A percentile compares a stretch with the other conserved stretches of the same genome.
phyloP scores from a whole-genome alignment of 352 stramenopile species.

The Phytopythium delawarense region DNA sequence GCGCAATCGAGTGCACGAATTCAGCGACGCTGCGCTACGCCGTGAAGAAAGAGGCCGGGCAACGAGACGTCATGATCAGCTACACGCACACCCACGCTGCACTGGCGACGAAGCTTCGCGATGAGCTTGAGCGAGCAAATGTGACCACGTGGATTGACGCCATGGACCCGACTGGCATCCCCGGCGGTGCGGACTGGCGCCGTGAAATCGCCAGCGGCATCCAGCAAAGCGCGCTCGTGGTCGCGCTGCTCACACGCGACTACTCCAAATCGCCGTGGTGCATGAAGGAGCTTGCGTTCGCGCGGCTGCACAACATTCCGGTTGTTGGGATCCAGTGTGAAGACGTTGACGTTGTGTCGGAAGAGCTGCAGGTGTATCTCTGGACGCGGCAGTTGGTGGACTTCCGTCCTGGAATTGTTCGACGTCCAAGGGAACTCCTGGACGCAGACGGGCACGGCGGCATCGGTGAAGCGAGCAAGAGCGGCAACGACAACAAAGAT shows the following conservation, averaged over 20 bases:
- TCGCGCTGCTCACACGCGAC: slow-evolving; percentile 70
- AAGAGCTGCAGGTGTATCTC: slow-evolving; percentile 84
- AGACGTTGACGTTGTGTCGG: slow-evolving; percentile 66
- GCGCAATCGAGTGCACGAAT: slow-evolving; percentile 66
- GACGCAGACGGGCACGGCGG: background rate
- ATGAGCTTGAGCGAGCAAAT: slow-evolving; percentile 60
- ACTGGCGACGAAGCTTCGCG: slow-evolving; percentile 61
- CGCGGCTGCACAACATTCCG: slow-evolving; percentile 79
- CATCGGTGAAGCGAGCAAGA: background rate
- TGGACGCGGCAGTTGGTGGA: slow-evolving; percentile 84
- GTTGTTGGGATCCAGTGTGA: slow-evolving; percentile 85
- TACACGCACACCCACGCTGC: slow-evolving; percentile 77
- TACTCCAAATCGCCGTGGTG: slow-evolving; percentile 80
- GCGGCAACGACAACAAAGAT: background rate
- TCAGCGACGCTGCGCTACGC: slow-evolving; percentile 71
- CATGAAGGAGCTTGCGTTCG: slow-evolving; percentile 86
- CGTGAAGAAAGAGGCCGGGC: slow-evolving; percentile 80
- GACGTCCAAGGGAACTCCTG: background rate
- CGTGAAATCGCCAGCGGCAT: slow-evolving; percentile 82
- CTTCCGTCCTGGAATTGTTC: slow-evolving; percentile 47
- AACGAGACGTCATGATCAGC: slow-evolving; percentile 86
- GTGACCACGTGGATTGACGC: slow-evolving; percentile 86
- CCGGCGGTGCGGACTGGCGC: slow-evolving; percentile 69
- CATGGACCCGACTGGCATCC: slow-evolving; percentile 81
- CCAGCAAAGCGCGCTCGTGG: slow-evolving; percentile 62